A percentile compares a stretch with the other conserved stretches of the same genome.
Conservation (phyloP, 192 early-diverging fungal species). For the Coemansia sp. region DNA sequence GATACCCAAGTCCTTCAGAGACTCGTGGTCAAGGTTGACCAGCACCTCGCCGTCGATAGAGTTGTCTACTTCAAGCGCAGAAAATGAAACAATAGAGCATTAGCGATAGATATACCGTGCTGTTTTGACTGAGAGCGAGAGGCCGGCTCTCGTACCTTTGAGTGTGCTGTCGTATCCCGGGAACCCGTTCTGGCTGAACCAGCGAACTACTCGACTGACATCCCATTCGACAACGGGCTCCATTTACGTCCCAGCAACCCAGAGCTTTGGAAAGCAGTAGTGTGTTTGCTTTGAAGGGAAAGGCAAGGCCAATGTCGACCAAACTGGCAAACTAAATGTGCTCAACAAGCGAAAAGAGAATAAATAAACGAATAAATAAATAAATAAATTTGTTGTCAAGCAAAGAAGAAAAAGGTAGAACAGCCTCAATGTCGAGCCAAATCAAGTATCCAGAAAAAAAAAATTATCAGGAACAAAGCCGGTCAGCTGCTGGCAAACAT, state of each 20-base stretch:
- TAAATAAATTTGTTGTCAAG: neutral
- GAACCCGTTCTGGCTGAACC: slow-evolving; percentile 57
- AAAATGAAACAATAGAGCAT: neutral
- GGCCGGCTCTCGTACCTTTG: slow-evolving; percentile 17
- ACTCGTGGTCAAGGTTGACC: slow-evolving; percentile 86
- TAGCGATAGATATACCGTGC: neutral
- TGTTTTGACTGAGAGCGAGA: neutral
- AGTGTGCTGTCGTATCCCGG: slow-evolving; percentile 50
- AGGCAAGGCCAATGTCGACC: too few species aligned
- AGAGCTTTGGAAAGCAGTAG: neutral
- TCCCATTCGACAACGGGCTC: slow-evolving; percentile 55
- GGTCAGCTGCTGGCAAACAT: neutral
- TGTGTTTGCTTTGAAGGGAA: neutral
- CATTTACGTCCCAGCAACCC: slow-evolving; percentile 12
- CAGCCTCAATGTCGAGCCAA: too few species aligned
- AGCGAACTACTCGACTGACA: slow-evolving; percentile 39
- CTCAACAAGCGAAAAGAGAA: too few species aligned
- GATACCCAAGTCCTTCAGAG: slow-evolving; percentile 88
- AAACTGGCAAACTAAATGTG: too few species aligned
- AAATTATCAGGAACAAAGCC: neutral
- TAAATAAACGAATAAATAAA: neutral
- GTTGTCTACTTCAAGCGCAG: slow-evolving; percentile 61
- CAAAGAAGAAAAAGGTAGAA: neutral
- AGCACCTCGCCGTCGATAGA: slow-evolving; percentile 89
- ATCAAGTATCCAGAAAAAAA: slow-evolving; percentile 8